Base-by-base conservation (phyloP, 2,329 filamentous ascomycete genomes). In the Fusarium poae region DNA sequence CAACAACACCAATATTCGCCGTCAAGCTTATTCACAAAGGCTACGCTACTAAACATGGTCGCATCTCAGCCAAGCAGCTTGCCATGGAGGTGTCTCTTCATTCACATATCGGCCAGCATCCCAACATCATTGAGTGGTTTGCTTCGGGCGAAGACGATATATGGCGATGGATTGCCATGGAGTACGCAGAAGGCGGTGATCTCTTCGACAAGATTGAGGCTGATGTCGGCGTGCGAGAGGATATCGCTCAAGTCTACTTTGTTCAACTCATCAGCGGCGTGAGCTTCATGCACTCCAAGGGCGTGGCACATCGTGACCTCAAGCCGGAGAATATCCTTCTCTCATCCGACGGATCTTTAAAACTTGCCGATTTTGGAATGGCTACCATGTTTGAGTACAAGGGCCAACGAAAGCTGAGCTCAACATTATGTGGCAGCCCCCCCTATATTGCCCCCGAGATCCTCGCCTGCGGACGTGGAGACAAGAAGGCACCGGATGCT, bases 171-270 rank as follows among this genome's bases (percentile, higher is more conserved):
- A 97, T 99, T 73, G 95, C 94, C 39, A 97, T 99, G 94, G 96
- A 99, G 80, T 91, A 93, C 72, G 96, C 96, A 45, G 93, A 97
- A 74, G 96, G 96, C 42, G 96, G 96, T 13, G 96, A 99, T 77
- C 85, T 99, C 10, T 99, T 99, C 79, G 96, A 99, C 88, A 99
- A 99, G 84, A 98, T 99, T 73, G 97, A 99, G 81, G 94, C 96
- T 20, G 96, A 99, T 79, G 92, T 95, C 44, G 96, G 96, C 48
- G 93, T 98, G n/a, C 88, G 91, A 9, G 90, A 97, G 78, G 93
- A 98, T 77, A 93, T 99, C 76, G 95, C 96, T 34, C 97, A 99
- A 78, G 89, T 97, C 65, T 99, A 98, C 82, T 99, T 99, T 79
- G 87, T 91, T 4, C 96, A 99, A 81, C 87, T 99, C 65, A 87